These are phyloP conservation scores for Plasmodium gallinaceum DNA, from an alignment of 169 alveolate genomes.

Conservation along the genomic window DNA sequence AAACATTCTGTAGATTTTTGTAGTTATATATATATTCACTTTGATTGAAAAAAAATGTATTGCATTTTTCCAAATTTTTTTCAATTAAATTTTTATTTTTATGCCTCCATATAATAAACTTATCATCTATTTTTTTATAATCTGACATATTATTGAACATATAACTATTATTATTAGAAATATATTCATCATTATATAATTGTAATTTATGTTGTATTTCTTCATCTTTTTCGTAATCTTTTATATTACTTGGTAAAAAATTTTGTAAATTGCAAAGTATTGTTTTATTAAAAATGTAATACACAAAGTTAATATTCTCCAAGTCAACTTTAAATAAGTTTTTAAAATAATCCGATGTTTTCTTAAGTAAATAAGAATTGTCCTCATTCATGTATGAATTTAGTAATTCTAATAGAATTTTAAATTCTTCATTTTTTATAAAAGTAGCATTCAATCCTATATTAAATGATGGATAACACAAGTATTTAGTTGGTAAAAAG, in stretches of 20 bases:
- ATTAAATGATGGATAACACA: constrained; percentile 35
- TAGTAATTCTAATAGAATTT: constrained; percentile 4
- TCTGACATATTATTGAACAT: neutral
- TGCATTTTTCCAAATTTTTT: neutral
- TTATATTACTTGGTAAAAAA: neutral
- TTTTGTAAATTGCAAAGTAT: constrained; percentile 27
- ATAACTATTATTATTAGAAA: constrained; percentile 6
- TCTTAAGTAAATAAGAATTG: neutral
- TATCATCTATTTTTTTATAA: constrained; percentile 9
- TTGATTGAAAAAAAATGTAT: constrained; percentile 30
- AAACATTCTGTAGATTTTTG: constrained; percentile 15
- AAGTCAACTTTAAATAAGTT: constrained; percentile 1
- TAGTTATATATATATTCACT: constrained; percentile 10
- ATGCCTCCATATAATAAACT: constrained; percentile 38
- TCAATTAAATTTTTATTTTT: constrained; percentile 10
- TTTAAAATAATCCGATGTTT: constrained; percentile 28
- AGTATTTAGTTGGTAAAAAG: constrained; percentile 17
- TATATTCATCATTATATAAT: constrained; percentile 16
- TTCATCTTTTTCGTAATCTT: neutral
- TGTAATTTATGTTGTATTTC: constrained; percentile 1
- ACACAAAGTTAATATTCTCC: constrained; percentile 22
- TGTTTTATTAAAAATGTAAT: constrained; percentile 42
- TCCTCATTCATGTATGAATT: constrained; percentile 4
- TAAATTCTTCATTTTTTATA: constrained; percentile 33
- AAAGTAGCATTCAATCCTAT: constrained; percentile 16